Percentiles rank a stretch among this genome's conserved stretches.
These are phyloP conservation scores for Leptographium procerum DNA, from an alignment of 2,329 filamentous ascomycete species.

Conservation along the genomic window DNA sequence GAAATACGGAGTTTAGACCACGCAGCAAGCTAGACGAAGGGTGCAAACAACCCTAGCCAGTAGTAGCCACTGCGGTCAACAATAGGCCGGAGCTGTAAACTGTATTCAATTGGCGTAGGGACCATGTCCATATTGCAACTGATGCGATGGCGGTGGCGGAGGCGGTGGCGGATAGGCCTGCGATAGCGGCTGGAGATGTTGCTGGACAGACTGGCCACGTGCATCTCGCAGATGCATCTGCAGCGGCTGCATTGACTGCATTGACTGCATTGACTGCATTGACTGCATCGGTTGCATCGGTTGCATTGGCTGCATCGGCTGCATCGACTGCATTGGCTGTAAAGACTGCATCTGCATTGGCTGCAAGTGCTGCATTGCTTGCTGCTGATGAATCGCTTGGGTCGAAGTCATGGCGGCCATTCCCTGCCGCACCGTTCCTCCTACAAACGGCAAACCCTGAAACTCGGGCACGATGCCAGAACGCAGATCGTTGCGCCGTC, in stretches of 20 bases:
- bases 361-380: not conserved
- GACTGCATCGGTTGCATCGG: not conserved
- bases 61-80: not conserved
- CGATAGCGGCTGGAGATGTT: not conserved
- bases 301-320: not conserved
- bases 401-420: conserved; percentile 5
- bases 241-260: not conserved
- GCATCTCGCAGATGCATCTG: conserved; percentile 2
- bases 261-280: not conserved
- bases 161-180: conserved; percentile 4
- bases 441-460: conserved; percentile 3
- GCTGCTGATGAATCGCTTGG: conserved; percentile 8
- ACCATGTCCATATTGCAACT: not conserved
- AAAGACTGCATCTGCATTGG: not conserved
- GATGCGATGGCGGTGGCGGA: conserved; percentile 1
- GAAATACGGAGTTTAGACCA: too few species aligned
- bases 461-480: conserved; percentile 62
- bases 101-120: not conserved
- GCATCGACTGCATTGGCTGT: not conserved
- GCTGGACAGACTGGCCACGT: not conserved
- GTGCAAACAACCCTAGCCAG: not conserved
- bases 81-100: too few species aligned
- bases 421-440: conserved; percentile 4
- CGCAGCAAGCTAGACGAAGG: not conserved
- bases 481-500: conserved; percentile 55